Evolutionary conservation across 306 rosid genomes (phyloP), one percentile per base, ranked within the genome.

Genomic region (Dalbergia oliveri): DNA sequence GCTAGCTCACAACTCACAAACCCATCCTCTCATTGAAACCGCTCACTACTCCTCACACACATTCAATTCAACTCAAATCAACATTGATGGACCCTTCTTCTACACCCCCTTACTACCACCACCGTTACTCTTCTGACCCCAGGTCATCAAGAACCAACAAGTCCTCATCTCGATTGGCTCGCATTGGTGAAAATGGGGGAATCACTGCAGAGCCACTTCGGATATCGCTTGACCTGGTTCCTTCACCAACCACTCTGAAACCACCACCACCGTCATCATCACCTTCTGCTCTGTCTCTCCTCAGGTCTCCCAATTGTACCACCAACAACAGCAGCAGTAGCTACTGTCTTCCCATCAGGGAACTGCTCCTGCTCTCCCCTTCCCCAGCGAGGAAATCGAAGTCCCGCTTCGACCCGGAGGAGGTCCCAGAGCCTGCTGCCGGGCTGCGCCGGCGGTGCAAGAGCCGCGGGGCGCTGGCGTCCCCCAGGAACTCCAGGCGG

Each of bases 401-500:
- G 87, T 75, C 91, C 37, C 90, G 91, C 6, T 88, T 88, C 9
- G 59, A 84, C 81, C 4, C 18, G 19, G 88, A 92, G 1, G 97
- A 94, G 44, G 21, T 59, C 0, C 75, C 21, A 34, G 94, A 91
- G 53, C 64, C 81, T 0, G 74, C 58, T 0, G 84, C 59, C 0
- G 90, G 88, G 11, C 44, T 73, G 0, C 83, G 90, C 10, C 65
- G 90, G 8, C 47, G 97, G 69, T 86, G 91, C 79, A 93, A 88
- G 85, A 87, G 58, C 76, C 82, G 92, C 26, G 82, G 85, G 13
- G 66, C 83, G 12, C 74, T 87, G 70, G 89, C 91, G 23, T 95
- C 98, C 8, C 99, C 99, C 0, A 88, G 93, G 89, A 89, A 75
- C 73, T 66, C 89, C 1, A 37, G 98, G 34, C 77, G 98, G 84